Evolutionary conservation across 129 eudicot species (phyloP), one percentile per base, ranked within the genome.

Genomic region (Lonicera japonica): DNA sequence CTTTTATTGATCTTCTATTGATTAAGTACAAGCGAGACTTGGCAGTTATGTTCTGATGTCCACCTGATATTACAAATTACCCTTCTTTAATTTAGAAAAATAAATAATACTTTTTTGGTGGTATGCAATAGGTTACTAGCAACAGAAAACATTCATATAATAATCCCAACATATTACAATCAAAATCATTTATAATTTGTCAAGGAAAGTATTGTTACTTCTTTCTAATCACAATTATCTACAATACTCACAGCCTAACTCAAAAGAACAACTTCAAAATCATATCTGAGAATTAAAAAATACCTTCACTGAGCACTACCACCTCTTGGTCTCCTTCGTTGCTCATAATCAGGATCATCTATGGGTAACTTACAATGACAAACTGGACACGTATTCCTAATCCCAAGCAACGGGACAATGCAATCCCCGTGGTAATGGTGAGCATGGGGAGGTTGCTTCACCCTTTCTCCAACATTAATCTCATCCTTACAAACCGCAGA

Each of bases 401-500:
- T 78, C 15, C 75, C 81, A 39, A 87, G 58, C 95, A 90, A 87
- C 0, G 91, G 90, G 58, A 78, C 43, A 54, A 87, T 87, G 48
- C 95, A 87, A 55, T 83, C 95, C 19, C 81, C 83, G 75, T 87
- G 95, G 58, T 75, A 87, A 5, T 73, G 66, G 65, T 87, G 95
- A 12, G 68, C 38, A 66, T 90, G 83, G 40, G 95, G 95, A 21
- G 83, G 72, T 65, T 58, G 48, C 20, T 78, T 87, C 0, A 63
- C 83, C 56, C 20, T 65, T 50, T 87, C 83, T 18, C 95, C 90
- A 69, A 70, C 73, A 39, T 40, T 66, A 55, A 87, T 22, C 34
- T 75, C 87, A 67, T 87, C 90, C 64, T 87, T 87, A 63, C 95
- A 87, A 56, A 87, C 85, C 10, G 95, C 95, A 70, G 90, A 87